Base-by-base conservation (phyloP, 257 asterid species). In the Jaltomata sinuosa region DNA sequence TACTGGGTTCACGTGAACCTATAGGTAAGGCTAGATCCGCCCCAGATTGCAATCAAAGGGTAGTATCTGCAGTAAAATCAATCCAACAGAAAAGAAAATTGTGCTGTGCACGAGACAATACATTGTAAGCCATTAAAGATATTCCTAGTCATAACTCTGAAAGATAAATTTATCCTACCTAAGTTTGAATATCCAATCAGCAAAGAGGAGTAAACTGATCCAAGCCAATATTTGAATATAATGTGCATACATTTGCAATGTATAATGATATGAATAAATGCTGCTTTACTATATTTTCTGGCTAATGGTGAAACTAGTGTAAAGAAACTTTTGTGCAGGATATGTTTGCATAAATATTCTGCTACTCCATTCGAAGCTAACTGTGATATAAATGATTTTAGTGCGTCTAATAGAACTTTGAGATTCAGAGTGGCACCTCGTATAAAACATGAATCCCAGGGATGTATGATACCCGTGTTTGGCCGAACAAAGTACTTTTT, bases 401-500 rank as follows among this genome's bases (percentile, higher is more conserved):
- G 62, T 40, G 36, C 9, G 45, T 74, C 25, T 74, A 74, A 49
- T 16, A 79, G 61, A 64, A 81, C 62, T 64, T 79, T 78, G 78
- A 82, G 84, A 45, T 67, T 65, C 54, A 62, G 82, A 80, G 45
- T 68, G 84, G 76, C 84, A 95, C 98, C 98, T 94, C 98, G 89
- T 84, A 93, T 93, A 82, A 90, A 71, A 84, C 93, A 92, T 14
- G 94, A 89, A 86, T 90, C 98, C 95, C 91, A 87, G 22, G 98
- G 98, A 72, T 87, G 89, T 82, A 95, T 84, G 8, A 95, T 91
- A 38, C 96, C 98, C 4, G 91, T 87, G 90, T 95, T 92, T 81
- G 98, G 98, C 52, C 98, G 92, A 78, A 95, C 98, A 86, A 90
- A 95, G 83, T 93, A 95, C 88, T 93, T 95, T 91, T 92, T 93